Percentiles rank a stretch among this genome's conserved stretches.
These are phyloP conservation scores for Triangularia verruculosa DNA, from an alignment of 2,329 filamentous ascomycete genomes.

Conservation along the genomic window DNA sequence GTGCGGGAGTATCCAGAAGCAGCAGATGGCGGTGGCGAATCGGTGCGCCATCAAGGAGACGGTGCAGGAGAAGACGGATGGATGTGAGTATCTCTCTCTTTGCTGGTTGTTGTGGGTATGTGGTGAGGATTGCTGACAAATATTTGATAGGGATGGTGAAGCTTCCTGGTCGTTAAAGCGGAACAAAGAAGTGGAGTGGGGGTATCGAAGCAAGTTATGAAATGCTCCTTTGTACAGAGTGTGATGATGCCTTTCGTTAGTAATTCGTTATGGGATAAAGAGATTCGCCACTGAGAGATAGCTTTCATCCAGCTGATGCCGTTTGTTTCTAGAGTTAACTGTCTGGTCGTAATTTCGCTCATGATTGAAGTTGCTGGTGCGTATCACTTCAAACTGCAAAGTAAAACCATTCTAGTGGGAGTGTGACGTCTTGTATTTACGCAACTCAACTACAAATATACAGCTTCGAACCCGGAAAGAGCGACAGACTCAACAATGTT, in stretches of 20 bases:
- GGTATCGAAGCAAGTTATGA: background rate
- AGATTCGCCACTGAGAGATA: too few relatives aligned
- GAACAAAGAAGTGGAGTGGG: background rate
- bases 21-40: slow-evolving; percentile 34
- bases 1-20: slow-evolving; percentile 34
- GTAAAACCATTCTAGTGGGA: too few relatives aligned
- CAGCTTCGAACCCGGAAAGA: background rate
- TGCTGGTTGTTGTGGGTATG: background rate
- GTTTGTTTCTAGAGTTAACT: too few relatives aligned
- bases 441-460: background rate
- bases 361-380: too few relatives aligned
- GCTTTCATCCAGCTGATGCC: too few relatives aligned
- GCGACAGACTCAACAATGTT: background rate
- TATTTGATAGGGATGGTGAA: background rate
- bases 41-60: slow-evolving; percentile 31
- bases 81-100: slow-evolving; percentile 28
- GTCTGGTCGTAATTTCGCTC: too few relatives aligned
- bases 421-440: background rate
- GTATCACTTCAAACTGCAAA: too few relatives aligned
- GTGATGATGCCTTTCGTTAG: too few relatives aligned
- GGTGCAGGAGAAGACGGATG: slow-evolving; percentile 32
- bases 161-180: background rate
- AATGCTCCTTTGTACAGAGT: background rate
- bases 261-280: too few relatives aligned
- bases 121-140: background rate